Evolutionary conservation across 176 grass and related monocot species (phyloP).

Genomic region (Cymbopogon citratus): DNA sequence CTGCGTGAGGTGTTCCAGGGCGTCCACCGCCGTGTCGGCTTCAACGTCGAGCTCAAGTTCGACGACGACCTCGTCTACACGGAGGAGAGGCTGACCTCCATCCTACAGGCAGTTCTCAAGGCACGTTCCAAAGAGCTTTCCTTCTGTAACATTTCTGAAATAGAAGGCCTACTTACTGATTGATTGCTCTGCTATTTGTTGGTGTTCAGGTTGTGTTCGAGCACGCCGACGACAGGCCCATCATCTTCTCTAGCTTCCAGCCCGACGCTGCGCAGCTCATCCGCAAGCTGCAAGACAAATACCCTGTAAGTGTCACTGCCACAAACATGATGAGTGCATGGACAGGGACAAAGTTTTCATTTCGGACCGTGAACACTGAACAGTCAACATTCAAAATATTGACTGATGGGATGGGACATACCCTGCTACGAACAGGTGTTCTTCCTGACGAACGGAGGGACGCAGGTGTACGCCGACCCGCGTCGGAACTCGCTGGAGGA

Average conservation of each 20-base stretch:
- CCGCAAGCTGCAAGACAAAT: conserved; percentile 43
- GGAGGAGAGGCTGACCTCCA: conserved; percentile 37
- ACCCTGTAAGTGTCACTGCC: conserved; percentile 50
- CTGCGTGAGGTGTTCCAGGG: conserved; percentile 56
- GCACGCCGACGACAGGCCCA: conserved; percentile 41
- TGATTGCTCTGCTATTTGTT: background rate
- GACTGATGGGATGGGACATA: too few species aligned
- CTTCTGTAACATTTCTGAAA: background rate
- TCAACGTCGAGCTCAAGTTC: conserved; percentile 88
- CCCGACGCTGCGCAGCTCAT: conserved; percentile 56
- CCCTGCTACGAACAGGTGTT: conserved; percentile 35
- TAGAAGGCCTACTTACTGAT: too few species aligned
- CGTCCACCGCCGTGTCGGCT: conserved; percentile 50
- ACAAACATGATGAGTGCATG: too few species aligned
- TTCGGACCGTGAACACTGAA: too few species aligned
- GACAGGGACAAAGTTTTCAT: too few species aligned
- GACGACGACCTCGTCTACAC: conserved; percentile 45
- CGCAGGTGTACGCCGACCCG: conserved; percentile 34
- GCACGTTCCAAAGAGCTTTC: background rate
- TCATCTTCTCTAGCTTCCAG: conserved; percentile 88
- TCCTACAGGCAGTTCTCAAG: conserved; percentile 39
- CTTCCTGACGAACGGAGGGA: conserved; percentile 78
- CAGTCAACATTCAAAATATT: too few species aligned
- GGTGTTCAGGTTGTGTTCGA: conserved; percentile 47
- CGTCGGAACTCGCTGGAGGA: conserved; percentile 78